Percentiles rank a stretch among this genome's conserved stretches.
phyloP scores from a whole-genome alignment of 768 basidiomycete genomes.

The Tephrocybe rancida region DNA sequence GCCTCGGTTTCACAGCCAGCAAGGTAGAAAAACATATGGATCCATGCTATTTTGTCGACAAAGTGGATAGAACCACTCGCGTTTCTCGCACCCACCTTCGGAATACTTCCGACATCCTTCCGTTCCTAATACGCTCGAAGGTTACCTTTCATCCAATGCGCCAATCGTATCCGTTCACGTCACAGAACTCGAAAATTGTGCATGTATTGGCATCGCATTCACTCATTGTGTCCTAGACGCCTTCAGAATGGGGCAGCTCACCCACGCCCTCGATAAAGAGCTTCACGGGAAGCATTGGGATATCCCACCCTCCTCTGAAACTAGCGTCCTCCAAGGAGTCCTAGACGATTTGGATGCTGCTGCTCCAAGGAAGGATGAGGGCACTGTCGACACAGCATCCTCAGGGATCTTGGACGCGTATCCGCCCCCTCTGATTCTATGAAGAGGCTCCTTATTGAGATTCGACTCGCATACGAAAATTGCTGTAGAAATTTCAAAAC shows the following conservation, averaged over 20 bases:
- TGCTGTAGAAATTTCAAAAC: too few relatives aligned
- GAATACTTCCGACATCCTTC: slow-evolving; percentile 8
- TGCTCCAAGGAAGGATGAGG: too few relatives aligned
- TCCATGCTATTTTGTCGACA: background rate
- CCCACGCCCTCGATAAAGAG: background rate
- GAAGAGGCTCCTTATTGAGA: too few relatives aligned
- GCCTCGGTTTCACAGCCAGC: background rate
- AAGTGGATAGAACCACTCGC: too few relatives aligned
- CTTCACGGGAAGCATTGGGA: slow-evolving; percentile 1
- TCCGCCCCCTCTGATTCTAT: too few relatives aligned
- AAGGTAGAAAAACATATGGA: background rate
- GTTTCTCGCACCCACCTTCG: background rate
- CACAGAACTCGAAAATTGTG: slow-evolving; percentile 1
- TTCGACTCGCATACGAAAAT: too few relatives aligned
- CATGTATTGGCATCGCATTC: slow-evolving; percentile 7
- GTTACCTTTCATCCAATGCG: background rate
- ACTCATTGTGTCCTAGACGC: slow-evolving; percentile 8
- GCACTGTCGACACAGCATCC: too few relatives aligned
- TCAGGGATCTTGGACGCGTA: too few relatives aligned
- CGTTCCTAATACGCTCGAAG: background rate
- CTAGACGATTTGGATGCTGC: too few relatives aligned
- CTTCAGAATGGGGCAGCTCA: background rate
- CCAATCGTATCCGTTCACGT: slow-evolving; percentile 11
- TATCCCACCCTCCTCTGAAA: background rate
- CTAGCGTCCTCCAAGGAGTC: too few relatives aligned